phyloP scores from a whole-genome alignment of 2,329 filamentous ascomycete genomes.

The Westerdykella aurantiaca region DNA sequence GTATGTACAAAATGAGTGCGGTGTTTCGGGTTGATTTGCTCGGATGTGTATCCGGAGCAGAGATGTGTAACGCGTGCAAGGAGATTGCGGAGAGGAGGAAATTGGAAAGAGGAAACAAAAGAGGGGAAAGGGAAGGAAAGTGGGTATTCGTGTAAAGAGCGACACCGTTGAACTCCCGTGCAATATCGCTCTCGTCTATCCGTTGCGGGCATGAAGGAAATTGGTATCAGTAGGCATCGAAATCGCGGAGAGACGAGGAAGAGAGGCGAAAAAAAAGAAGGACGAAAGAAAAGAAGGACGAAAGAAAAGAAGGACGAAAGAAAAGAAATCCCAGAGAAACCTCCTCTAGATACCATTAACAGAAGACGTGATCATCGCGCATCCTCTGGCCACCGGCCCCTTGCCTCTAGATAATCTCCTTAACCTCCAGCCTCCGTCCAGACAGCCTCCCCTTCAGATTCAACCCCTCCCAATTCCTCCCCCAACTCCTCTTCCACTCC shows the following conservation, averaged over 20 bases:
- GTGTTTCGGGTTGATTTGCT: not conserved
- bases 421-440: conserved; percentile 17
- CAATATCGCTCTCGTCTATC: too few relatives aligned
- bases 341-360: not conserved
- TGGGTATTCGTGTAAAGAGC: not conserved
- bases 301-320: not conserved
- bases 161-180: too few relatives aligned
- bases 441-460: conserved; percentile 22
- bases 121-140: not conserved
- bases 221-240: not conserved
- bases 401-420: conserved; percentile 18
- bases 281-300: not conserved
- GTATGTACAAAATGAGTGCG: conserved; percentile 1
- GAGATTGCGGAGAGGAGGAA: not conserved
- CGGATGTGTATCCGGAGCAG: not conserved
- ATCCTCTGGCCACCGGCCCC: not conserved
- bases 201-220: not conserved
- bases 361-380: not conserved
- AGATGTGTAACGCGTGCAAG: too few relatives aligned
- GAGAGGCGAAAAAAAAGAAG: not conserved
- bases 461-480: conserved; percentile 17
- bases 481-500: conserved; percentile 11
- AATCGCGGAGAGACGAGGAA: too few relatives aligned
- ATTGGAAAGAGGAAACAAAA: not conserved
- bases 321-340: too few relatives aligned